Percentiles rank a stretch among this genome's conserved stretches.
Conservation (phyloP, 768 basidiomycete genomes). For the Panus rudis region DNA sequence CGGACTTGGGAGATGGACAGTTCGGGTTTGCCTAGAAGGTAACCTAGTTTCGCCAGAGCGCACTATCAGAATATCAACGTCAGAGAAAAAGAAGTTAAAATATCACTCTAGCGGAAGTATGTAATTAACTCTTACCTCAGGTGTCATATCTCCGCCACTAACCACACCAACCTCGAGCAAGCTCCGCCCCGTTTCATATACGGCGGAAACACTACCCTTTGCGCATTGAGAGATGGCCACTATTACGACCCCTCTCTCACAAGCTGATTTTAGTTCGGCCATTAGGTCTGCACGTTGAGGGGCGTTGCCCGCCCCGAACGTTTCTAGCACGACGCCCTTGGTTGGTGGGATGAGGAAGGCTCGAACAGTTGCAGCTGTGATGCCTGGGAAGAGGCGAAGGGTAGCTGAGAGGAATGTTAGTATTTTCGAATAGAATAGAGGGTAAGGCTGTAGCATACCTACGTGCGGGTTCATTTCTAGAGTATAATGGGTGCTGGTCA, state of each 20-base stretch:
- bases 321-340: constrained; percentile 81
- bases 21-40: constrained; percentile 83
- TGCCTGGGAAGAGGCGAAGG: constrained; percentile 83
- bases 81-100: neutral
- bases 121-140: constrained; percentile 64
- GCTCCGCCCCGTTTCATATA: constrained; percentile 73
- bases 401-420: constrained; percentile 45
- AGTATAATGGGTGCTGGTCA: neutral
- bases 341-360: constrained; percentile 73
- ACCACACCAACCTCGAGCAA: constrained; percentile 72
- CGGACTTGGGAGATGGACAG: constrained; percentile 63
- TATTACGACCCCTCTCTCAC: constrained; percentile 75
- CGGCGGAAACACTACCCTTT: constrained; percentile 79
- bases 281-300: constrained; percentile 76
- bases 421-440: constrained; percentile 6
- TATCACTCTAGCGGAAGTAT: neutral
- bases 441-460: constrained; percentile 36
- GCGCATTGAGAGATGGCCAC: constrained; percentile 90
- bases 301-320: constrained; percentile 91
- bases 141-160: constrained; percentile 89
- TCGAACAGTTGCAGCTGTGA: constrained; percentile 63
- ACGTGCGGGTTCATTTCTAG: constrained; percentile 77
- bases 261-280: constrained; percentile 72
- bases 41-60: constrained; percentile 84
- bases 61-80: constrained; percentile 41